Conservation (phyloP, 2,329 filamentous ascomycete species). For the Nemania sp. region DNA sequence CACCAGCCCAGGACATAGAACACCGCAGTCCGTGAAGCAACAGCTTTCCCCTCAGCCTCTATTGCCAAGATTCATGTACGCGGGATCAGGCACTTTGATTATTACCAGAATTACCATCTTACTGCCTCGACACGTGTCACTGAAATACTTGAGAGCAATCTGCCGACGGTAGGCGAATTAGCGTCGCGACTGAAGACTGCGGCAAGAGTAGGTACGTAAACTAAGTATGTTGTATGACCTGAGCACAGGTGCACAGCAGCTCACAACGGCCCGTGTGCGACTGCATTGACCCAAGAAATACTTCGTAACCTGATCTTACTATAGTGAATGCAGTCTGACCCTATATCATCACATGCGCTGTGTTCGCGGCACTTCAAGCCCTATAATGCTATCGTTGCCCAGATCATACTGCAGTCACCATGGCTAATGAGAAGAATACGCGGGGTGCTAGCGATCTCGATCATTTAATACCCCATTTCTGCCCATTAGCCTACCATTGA, state of each 20-base stretch:
- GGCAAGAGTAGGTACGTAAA: not conserved
- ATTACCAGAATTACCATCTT: no score
- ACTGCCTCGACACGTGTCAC: constrained; percentile 1
- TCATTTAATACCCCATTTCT: no score
- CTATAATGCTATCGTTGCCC: not conserved
- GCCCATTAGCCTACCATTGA: no score
- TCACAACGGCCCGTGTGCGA: not conserved
- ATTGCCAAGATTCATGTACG: no score
- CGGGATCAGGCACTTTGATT: no score
- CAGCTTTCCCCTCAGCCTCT: not conserved
- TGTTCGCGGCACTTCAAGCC: not conserved
- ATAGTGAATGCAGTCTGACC: not conserved
- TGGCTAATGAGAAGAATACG: no score
- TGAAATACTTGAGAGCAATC: not conserved
- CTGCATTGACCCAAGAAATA: not conserved
- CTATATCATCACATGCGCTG: not conserved
- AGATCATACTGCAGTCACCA: not conserved
- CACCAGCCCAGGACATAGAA: not conserved
- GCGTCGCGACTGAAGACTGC: not conserved
- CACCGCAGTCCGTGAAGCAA: not conserved
- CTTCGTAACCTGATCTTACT: no score
- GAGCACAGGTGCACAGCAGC: no score
- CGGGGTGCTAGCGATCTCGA: no score
- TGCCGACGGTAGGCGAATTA: not conserved
- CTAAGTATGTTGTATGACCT: no score